Percentiles rank a stretch among this genome's conserved stretches.
phyloP scores from a whole-genome alignment of 2,329 filamentous ascomycete genomes.

The Colletotrichum gigasporum region DNA sequence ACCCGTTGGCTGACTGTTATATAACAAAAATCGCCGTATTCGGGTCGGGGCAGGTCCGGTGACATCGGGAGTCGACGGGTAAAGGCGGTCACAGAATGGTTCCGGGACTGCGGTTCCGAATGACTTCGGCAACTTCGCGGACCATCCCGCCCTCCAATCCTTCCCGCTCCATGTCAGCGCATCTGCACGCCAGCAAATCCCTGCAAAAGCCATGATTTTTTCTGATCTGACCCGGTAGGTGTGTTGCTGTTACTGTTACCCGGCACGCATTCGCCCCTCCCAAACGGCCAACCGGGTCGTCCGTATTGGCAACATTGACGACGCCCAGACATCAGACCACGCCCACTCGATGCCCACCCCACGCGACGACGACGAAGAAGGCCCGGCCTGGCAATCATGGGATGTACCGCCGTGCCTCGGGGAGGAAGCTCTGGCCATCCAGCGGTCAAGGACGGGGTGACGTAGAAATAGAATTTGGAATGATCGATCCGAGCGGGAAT shows the following conservation, averaged over 20 bases:
- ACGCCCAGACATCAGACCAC: slow-evolving; percentile 7
- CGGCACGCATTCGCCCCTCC: neutral
- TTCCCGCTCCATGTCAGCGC: neutral
- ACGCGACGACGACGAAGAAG: neutral
- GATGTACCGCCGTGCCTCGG: neutral
- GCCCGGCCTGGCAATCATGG: neutral
- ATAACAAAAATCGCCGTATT: neutral
- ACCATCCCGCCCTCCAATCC: neutral
- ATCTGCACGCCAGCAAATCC: neutral
- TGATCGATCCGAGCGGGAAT: neutral
- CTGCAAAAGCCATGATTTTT: neutral
- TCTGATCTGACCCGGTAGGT: no score
- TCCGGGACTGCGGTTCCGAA: no score
- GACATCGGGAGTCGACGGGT: neutral
- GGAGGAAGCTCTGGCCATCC: neutral
- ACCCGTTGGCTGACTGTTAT: neutral
- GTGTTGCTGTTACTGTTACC: no score
- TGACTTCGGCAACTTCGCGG: slow-evolving; percentile 8
- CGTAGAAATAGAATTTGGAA: neutral
- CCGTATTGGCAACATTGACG: neutral
- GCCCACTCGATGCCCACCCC: no score
- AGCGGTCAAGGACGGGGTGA: neutral
- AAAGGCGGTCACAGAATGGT: neutral
- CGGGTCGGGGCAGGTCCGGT: neutral
- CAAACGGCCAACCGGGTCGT: neutral